Percentiles rank a stretch among this genome's conserved stretches.
Evolutionary conservation across 192 early-diverging fungal species (phyloP).

Genomic region (Coemansia sp.): DNA sequence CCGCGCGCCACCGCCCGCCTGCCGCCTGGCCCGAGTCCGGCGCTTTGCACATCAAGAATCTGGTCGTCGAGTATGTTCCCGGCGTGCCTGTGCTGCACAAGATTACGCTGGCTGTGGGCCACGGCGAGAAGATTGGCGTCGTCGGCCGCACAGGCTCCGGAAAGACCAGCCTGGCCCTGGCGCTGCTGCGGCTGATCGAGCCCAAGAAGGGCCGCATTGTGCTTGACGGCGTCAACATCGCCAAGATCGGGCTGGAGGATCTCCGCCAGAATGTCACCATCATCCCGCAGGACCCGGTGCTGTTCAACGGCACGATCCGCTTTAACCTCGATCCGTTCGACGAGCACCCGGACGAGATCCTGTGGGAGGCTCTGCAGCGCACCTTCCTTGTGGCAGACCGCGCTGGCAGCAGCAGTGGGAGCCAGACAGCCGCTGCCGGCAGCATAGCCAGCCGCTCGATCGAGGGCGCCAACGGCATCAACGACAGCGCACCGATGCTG

Average conservation of each 20-base stretch:
- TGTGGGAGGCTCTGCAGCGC: conserved; percentile 23
- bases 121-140: conserved; percentile 54
- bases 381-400: conserved; percentile 17
- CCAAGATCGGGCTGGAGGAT: conserved; percentile 69
- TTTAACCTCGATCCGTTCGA: conserved; percentile 87
- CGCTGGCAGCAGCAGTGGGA: background rate
- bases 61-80: conserved; percentile 77
- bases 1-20: conserved; percentile 54
- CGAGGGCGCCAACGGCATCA: background rate
- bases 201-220: conserved; percentile 64
- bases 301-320: conserved; percentile 59
- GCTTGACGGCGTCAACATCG: conserved; percentile 75
- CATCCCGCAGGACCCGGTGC: conserved; percentile 73
- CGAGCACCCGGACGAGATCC: conserved; percentile 73
- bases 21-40: conserved; percentile 68
- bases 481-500: background rate
- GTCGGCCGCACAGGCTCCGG: conserved; percentile 64
- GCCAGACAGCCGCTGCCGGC: background rate
- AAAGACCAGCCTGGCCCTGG: conserved; percentile 73
- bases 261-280: conserved; percentile 74
- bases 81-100: conserved; percentile 72
- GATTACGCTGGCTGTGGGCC: conserved; percentile 51
- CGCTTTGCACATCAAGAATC: conserved; percentile 64
- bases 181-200: conserved; percentile 79
- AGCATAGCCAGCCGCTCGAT: background rate